Conservation (phyloP, 2,329 filamentous ascomycete species). For the Cladobotryum mycophilum region DNA sequence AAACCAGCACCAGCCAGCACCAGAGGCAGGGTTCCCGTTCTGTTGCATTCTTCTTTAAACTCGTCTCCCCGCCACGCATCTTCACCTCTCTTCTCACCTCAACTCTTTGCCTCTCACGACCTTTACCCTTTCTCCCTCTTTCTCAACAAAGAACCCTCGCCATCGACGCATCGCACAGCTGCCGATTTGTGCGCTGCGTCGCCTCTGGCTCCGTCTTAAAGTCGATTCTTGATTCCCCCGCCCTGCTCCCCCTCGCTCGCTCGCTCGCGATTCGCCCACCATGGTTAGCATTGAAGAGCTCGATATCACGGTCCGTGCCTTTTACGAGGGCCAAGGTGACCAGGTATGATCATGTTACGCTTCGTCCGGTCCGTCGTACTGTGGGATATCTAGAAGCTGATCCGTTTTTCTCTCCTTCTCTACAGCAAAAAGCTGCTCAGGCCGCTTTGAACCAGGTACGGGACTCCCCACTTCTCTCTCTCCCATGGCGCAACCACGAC, state of each 20-base stretch:
- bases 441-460: constrained; percentile 83
- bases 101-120: background rate
- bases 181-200: constrained; percentile 20
- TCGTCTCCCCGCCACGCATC: constrained; percentile 9
- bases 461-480: constrained; percentile 22
- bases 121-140: background rate
- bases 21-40: background rate
- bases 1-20: too few relatives aligned
- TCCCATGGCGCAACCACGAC: background rate
- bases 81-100: constrained; percentile 7
- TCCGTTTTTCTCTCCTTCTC: constrained; percentile 27
- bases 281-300: constrained; percentile 85
- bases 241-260: constrained; percentile 28
- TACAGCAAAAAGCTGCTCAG: constrained; percentile 92
- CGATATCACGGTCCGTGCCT: constrained; percentile 91
- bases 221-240: constrained; percentile 18
- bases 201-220: constrained; percentile 15
- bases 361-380: background rate
- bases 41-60: constrained; percentile 8
- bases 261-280: constrained; percentile 26
- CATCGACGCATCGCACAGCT: constrained; percentile 18
- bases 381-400: constrained; percentile 25
- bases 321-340: constrained; percentile 95
- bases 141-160: constrained; percentile 3
- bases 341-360: constrained; percentile 52